A percentile compares a stretch with the other conserved stretches of the same genome.
phyloP scores from a whole-genome alignment of 31 red algal species.

The Endocladia muricata region DNA sequence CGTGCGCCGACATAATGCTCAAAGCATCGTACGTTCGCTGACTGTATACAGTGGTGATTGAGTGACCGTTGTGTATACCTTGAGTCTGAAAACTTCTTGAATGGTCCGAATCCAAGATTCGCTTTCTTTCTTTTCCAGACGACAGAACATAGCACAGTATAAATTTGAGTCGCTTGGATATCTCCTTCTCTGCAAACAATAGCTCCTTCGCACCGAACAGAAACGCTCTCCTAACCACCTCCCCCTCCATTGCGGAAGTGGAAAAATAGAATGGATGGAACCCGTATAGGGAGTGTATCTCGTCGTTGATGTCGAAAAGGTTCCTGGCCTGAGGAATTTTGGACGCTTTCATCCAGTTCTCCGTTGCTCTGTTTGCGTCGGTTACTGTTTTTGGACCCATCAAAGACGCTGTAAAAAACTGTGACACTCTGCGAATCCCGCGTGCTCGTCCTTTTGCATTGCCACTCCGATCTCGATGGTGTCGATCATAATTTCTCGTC shows the following conservation, averaged over 20 bases:
- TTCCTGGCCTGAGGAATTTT: conserved; percentile 22
- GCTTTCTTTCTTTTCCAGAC: conserved; percentile 33
- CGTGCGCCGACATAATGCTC: conserved; percentile 74
- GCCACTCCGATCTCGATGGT: conserved; percentile 13
- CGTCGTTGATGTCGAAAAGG: conserved; percentile 62
- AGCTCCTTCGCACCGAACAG: conserved; percentile 65
- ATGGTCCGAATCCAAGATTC: conserved; percentile 48
- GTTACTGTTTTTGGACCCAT: conserved; percentile 34
- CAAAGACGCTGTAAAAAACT: conserved; percentile 55
- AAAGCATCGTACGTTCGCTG: conserved; percentile 51
- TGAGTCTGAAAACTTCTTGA: conserved; percentile 60
- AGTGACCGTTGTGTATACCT: conserved; percentile 57
- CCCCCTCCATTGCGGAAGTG: conserved; percentile 39
- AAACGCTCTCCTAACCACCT: conserved; percentile 49
- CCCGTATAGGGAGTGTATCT: conserved; percentile 36
- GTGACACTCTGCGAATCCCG: conserved; percentile 42
- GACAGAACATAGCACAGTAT: conserved; percentile 74
- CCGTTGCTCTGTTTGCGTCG: conserved; percentile 44
- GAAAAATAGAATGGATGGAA: conserved; percentile 78
- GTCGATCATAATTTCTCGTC: conserved; percentile 45
- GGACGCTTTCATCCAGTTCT: conserved; percentile 57
- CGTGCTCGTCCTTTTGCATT: conserved; percentile 6
- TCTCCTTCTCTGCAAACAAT: conserved; percentile 50
- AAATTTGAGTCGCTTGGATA: conserved; percentile 63
- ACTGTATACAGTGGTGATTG: conserved; percentile 52